Conservation (phyloP, 495 filamentous ascomycete species). For the Penicillium fimorum region DNA sequence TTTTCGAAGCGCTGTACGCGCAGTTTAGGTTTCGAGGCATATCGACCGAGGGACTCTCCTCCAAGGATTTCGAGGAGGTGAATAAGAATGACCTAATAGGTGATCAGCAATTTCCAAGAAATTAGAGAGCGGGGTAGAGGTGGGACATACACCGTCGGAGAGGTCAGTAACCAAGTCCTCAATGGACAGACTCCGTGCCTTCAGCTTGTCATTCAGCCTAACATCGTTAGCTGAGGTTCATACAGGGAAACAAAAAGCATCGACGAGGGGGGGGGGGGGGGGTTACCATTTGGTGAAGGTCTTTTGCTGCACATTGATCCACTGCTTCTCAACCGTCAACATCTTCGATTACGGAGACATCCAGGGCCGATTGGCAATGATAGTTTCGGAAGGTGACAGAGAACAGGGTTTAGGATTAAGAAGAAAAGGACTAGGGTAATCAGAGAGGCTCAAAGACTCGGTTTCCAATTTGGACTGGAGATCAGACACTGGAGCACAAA, state of each 20-base stretch:
- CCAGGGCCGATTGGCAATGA: constrained; percentile 37
- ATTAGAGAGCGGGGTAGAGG: constrained; percentile 7
- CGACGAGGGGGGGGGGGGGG: constrained; percentile 6
- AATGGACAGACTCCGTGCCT: constrained; percentile 68
- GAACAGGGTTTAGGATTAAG: constrained; percentile 5
- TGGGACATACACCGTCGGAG: constrained; percentile 78
- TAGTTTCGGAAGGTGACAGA: constrained; percentile 15
- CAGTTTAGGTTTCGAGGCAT: constrained; percentile 91
- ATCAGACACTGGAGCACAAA: constrained; percentile 10
- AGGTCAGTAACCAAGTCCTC: constrained; percentile 85
- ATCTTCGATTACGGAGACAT: constrained; percentile 46
- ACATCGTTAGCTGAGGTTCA: background rate
- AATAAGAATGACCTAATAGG: constrained; percentile 77
- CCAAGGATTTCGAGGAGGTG: constrained; percentile 95
- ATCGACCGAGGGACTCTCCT: constrained; percentile 88
- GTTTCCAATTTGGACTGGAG: constrained; percentile 13
- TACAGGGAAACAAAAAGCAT: background rate
- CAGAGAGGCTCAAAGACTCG: constrained; percentile 7
- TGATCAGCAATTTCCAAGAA: constrained; percentile 1
- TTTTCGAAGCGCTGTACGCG: constrained; percentile 98
- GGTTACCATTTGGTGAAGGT: constrained; percentile 97
- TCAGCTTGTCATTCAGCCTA: constrained; percentile 94
- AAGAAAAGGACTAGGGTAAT: constrained; percentile 7
- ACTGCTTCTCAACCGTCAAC: constrained; percentile 76
- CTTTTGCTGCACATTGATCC: constrained; percentile 97